These are phyloP conservation scores for Cytospora schulzeri DNA, from an alignment of 2,329 filamentous ascomycete genomes.

Conservation along the genomic window DNA sequence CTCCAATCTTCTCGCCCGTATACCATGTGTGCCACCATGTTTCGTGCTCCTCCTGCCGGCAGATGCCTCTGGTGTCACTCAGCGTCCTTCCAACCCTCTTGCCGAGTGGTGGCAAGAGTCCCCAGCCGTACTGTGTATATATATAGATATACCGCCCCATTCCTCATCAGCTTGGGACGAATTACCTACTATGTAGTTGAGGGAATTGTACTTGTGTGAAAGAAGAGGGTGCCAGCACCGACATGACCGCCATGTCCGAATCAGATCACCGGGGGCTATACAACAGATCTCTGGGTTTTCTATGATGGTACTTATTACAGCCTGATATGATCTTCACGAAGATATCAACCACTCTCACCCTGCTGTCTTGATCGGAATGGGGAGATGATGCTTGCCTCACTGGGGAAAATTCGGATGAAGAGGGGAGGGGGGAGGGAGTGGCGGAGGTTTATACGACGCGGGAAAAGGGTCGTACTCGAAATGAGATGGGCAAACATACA, in stretches of 20 bases:
- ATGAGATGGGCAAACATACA: not conserved
- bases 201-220: not conserved
- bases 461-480: not conserved
- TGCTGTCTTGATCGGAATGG: not conserved
- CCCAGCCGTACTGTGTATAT: not conserved
- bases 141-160: not conserved
- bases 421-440: not conserved
- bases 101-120: not conserved
- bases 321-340: not conserved
- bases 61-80: constrained; percentile 8
- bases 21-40: not conserved
- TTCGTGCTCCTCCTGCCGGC: constrained; percentile 11
- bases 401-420: not conserved
- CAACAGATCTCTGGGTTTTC: not conserved
- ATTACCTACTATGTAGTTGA: not conserved
- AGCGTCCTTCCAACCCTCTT: not conserved
- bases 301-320: not conserved
- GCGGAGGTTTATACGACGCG: not conserved
- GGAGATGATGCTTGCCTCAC: not conserved
- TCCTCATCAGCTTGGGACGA: not conserved
- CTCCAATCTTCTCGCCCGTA: constrained; percentile 2
- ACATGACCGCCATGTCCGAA: not conserved
- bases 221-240: not conserved
- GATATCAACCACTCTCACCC: not conserved
- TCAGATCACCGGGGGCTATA: not conserved